Evolutionary conservation across 257 asterid genomes (phyloP).

Genomic region (Solanum clarkiae): DNA sequence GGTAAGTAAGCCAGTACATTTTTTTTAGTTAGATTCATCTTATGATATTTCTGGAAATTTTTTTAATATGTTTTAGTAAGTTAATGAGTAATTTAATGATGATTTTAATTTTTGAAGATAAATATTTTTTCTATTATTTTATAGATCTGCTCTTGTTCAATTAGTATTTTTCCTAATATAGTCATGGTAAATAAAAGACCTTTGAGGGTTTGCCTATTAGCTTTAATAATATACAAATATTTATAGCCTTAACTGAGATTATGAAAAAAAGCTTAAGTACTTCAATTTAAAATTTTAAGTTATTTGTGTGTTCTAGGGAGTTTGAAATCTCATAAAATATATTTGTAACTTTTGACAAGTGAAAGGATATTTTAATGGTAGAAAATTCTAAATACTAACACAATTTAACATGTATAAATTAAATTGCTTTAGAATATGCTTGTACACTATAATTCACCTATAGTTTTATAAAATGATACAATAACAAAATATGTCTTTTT

Average conservation of each 20-base stretch:
- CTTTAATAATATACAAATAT: not conserved
- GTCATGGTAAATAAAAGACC: not conserved
- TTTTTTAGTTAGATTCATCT: not conserved
- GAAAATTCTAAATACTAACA: not conserved
- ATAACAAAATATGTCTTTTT: too few species aligned
- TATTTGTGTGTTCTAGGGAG: not conserved
- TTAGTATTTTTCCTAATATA: not conserved
- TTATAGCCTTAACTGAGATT: not conserved
- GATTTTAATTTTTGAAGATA: not conserved
- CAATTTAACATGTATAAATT: not conserved
- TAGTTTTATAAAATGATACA: too few species aligned
- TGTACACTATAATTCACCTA: not conserved
- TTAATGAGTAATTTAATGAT: not conserved
- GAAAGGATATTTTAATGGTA: not conserved
- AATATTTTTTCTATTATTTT: not conserved
- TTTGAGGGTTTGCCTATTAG: not conserved
- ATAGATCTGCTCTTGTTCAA: not conserved
- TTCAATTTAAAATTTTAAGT: not conserved
- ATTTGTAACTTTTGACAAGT: not conserved
- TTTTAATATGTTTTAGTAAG: not conserved
- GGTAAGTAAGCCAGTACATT: not conserved
- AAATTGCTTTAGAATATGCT: not conserved
- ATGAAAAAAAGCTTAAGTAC: not conserved
- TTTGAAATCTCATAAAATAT: not conserved
- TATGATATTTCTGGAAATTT: not conserved